Percentiles rank a stretch among this genome's conserved stretches.
Conservation (phyloP, 352 stramenopile species). For the Nothophytophthora sp. region DNA sequence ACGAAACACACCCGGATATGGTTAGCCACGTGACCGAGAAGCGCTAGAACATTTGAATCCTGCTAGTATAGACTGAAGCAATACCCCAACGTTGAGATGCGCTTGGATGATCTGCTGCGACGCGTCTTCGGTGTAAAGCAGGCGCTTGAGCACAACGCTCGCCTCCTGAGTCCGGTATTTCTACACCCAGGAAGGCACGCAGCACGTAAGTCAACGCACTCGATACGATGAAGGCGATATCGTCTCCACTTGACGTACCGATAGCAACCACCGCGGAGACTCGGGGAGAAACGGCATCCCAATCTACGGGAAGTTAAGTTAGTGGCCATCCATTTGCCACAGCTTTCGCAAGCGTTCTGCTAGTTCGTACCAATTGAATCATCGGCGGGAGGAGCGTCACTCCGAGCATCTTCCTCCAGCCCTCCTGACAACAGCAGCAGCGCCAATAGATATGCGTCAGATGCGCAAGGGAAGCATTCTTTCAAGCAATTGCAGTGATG, state of each 20-base stretch:
- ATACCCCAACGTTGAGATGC: constrained; percentile 22
- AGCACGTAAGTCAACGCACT: neutral
- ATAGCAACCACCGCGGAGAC: constrained; percentile 67
- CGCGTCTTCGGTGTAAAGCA: constrained; percentile 30
- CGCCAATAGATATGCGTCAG: no score
- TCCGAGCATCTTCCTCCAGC: constrained; percentile 65
- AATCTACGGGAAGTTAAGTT: constrained; percentile 23
- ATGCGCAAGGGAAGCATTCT: no score
- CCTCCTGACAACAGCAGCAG: constrained; percentile 33
- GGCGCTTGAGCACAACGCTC: constrained; percentile 28
- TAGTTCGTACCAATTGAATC: constrained; percentile 49
- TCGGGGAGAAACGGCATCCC: constrained; percentile 73
- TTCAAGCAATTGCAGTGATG: no score
- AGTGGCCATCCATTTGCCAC: neutral
- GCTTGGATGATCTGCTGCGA: constrained; percentile 28
- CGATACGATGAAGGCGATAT: neutral
- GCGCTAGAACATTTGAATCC: no score
- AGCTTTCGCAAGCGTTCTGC: neutral
- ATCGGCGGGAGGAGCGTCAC: constrained; percentile 65
- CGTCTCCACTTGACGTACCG: constrained; percentile 23
- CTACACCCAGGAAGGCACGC: constrained; percentile 17
- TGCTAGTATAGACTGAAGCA: no score
- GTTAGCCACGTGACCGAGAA: no score
- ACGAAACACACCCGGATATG: no score
- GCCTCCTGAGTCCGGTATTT: constrained; percentile 55